These are phyloP conservation scores for Ambispora gerdemannii DNA, from an alignment of 192 early-diverging fungal species.

Conservation along the genomic window DNA sequence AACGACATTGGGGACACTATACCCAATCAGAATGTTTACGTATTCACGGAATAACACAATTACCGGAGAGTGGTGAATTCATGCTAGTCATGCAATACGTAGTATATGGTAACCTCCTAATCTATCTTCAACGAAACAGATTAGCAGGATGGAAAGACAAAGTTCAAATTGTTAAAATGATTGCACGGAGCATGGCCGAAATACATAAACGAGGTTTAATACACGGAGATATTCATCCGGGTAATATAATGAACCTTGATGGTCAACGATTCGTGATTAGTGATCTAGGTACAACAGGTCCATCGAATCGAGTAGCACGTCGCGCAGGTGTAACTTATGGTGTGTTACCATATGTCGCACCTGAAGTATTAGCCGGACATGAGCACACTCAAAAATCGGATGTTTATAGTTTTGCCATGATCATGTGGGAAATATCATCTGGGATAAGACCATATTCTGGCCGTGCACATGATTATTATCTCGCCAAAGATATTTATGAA, in stretches of 20 bases:
- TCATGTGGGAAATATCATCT: slow-evolving; percentile 48
- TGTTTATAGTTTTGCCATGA: slow-evolving; percentile 44
- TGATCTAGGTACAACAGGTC: slow-evolving; percentile 36
- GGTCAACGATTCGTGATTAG: slow-evolving; percentile 38
- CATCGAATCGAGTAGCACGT: slow-evolving; percentile 28
- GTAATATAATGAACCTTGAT: slow-evolving; percentile 45
- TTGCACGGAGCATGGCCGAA: slow-evolving; percentile 35
- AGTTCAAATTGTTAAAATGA: slow-evolving; percentile 33
- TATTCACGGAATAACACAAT: slow-evolving; percentile 42
- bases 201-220: slow-evolving; percentile 44
- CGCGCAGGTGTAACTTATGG: slow-evolving; percentile 31
- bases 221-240: slow-evolving; percentile 46
- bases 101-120: slow-evolving; percentile 35
- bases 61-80: slow-evolving; percentile 36
- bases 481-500: slow-evolving; percentile 33
- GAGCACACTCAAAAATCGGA: slow-evolving; percentile 23
- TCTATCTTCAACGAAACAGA: slow-evolving; percentile 34
- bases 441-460: slow-evolving; percentile 38
- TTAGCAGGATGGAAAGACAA: slow-evolving; percentile 32
- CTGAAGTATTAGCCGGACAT: slow-evolving; percentile 31
- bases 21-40: slow-evolving; percentile 23
- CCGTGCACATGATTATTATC: slow-evolving; percentile 29
- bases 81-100: slow-evolving; percentile 46
- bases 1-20: slow-evolving; percentile 15
- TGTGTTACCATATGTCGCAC: slow-evolving; percentile 40